These are phyloP conservation scores for Mucor irregularis DNA, from an alignment of 371 early-diverging fungal genomes.

Conservation along the genomic window DNA sequence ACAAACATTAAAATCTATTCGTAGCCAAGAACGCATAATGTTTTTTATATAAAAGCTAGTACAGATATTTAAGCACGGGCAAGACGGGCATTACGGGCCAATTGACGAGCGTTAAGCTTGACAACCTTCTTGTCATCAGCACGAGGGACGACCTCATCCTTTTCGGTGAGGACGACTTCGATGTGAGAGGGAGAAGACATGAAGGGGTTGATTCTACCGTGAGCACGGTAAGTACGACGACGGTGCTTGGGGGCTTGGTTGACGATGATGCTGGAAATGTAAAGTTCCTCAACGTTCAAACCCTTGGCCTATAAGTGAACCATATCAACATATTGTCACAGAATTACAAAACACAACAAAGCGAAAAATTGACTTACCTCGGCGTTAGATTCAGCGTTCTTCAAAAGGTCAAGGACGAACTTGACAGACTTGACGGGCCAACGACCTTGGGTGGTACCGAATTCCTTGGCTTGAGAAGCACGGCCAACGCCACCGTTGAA, in stretches of 20 bases:
- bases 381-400: conserved; percentile 97
- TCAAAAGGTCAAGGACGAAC: conserved; percentile 89
- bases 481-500: conserved; percentile 97
- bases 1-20: too few species aligned
- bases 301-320: conserved; percentile 73
- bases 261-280: conserved; percentile 96
- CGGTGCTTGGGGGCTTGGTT: conserved; percentile 99
- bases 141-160: conserved; percentile 76
- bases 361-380: conserved; percentile 62
- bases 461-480: conserved; percentile 95
- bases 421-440: conserved; percentile 98
- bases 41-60: conserved; percentile 11
- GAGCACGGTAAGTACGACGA: conserved; percentile 98
- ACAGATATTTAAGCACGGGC: conserved; percentile 36
- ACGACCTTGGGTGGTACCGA: conserved; percentile 91
- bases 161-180: conserved; percentile 90
- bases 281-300: conserved; percentile 83
- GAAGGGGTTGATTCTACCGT: conserved; percentile 98
- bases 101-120: conserved; percentile 58
- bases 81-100: conserved; percentile 60
- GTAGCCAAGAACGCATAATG: conserved; percentile 5
- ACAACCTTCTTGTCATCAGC: conserved; percentile 61
- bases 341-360: background rate
- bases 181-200: conserved; percentile 98
- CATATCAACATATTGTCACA: background rate